Base-by-base conservation (phyloP, 805 yeast genomes). In the Candida ipomoeae region DNA sequence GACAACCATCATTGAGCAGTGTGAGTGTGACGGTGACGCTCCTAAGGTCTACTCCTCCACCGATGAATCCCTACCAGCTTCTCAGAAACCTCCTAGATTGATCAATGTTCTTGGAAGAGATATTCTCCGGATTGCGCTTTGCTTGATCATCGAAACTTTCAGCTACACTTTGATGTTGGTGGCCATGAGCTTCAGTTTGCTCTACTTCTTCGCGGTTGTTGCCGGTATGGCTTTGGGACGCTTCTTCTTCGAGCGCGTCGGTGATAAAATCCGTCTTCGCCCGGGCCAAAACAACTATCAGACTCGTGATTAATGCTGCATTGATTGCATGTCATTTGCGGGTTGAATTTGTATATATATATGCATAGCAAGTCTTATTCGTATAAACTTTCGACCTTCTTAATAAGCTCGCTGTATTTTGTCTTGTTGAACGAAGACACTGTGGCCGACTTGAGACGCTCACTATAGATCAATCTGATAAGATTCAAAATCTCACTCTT, bases 81-180 rank as follows among this genome's bases (percentile, higher is more conserved):
- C 48, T 11, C 50, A 44, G 33, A 34, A 29, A 5, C 41, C 46
- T 18, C 40, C 46, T 10, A 47, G 51, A 32, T 40, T 44, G 8
- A 39, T 52, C 18, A 50, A 48, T 20, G 53, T 51, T 1, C 45
- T 77, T 5, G 59, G 68, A 36, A 72, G 83, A 62, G 89, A 87
- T 66, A 42, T 76, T 3, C 71, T 84, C 6, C 72, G 92, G 58
- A 66, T 84, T 15, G 34, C 76, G 0, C 55, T 87, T 21, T 76
- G 83, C 10, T 82, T 87, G 54, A 62, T 81, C 15, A 79, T 87
- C 2, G 85, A 87, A 18, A 71, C 85, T 75, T 62, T 87, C 44
- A 84, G 86, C 11, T 87, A 83, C 62, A 84, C 84, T 34, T 67
- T 87, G 59, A 87, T 87, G 95, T 75, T 87, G 69, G 90, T 83